These are phyloP conservation scores for Sugiyamaella smithiae DNA, from an alignment of 805 yeast genomes.

Conservation along the genomic window DNA sequence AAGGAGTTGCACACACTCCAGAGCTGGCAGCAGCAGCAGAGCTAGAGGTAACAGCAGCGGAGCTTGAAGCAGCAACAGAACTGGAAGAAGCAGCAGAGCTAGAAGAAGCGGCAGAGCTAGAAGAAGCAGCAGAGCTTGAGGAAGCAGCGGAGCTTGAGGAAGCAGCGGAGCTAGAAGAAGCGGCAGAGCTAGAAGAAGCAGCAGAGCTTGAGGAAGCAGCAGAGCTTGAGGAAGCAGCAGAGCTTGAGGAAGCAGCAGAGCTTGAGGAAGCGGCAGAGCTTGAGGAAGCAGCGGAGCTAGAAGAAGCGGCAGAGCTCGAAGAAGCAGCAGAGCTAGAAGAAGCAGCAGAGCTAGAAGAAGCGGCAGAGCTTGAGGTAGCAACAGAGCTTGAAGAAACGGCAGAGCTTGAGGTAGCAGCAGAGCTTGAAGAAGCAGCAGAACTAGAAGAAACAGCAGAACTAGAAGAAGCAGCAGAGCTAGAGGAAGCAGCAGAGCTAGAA, in stretches of 20 bases:
- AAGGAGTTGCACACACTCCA: background rate
- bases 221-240: background rate
- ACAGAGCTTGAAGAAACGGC: background rate
- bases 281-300: background rate
- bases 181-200: background rate
- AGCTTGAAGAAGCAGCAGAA: background rate
- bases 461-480: constrained; percentile 11
- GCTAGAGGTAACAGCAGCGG: no score
- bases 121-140: background rate
- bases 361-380: constrained; percentile 1
- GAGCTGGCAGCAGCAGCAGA: constrained; percentile 2
- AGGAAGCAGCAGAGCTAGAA: constrained; percentile 19
- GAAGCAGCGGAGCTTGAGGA: background rate
- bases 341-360: background rate
- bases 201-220: background rate
- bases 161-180: background rate
- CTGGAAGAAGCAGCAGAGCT: background rate
- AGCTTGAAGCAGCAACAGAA: constrained; percentile 6
- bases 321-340: background rate
- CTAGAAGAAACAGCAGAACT: background rate
- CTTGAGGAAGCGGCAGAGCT: background rate
- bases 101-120: background rate
- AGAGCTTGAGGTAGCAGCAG: background rate
- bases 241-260: background rate
- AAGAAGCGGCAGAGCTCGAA: background rate